Evolutionary conservation across 2,329 filamentous ascomycete genomes (phyloP).

Genomic region (Aspergillus costaricaensis): DNA sequence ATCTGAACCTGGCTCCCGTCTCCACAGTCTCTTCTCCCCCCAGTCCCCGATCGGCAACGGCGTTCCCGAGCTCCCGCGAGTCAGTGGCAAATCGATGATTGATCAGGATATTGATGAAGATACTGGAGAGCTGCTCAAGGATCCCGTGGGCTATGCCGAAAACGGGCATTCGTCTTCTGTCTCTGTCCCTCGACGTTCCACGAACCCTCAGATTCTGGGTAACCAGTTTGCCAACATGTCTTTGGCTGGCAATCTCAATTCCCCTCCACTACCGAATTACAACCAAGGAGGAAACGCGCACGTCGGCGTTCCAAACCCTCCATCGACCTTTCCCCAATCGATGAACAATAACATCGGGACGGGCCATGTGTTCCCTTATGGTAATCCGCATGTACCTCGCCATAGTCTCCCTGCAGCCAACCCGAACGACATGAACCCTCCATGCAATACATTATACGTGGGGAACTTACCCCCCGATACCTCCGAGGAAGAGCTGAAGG

Average conservation of each 20-base stretch:
- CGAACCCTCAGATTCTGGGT: conserved; percentile 71
- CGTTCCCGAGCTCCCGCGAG: conserved; percentile 53
- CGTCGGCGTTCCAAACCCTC: conserved; percentile 53
- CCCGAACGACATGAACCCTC: conserved; percentile 92
- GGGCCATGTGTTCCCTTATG: conserved; percentile 58
- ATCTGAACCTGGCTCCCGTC: conserved; percentile 50
- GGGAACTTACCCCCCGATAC: conserved; percentile 94
- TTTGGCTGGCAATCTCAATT: conserved; percentile 65
- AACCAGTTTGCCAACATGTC: conserved; percentile 69
- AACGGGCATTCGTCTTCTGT: conserved; percentile 57
- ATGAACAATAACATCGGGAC: conserved; percentile 51
- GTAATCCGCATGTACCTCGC: conserved; percentile 59
- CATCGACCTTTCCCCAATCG: conserved; percentile 60
- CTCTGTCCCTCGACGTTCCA: conserved; percentile 61
- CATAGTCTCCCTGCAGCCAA: conserved; percentile 83
- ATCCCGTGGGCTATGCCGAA: conserved; percentile 69
- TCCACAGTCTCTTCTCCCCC: conserved; percentile 62
- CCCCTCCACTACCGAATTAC: conserved; percentile 59
- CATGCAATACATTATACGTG: conserved; percentile 96
- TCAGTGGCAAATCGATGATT: conserved; percentile 64
- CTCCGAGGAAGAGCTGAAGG: conserved; percentile 92
- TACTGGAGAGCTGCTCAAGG: conserved; percentile 62
- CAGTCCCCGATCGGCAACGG: conserved; percentile 61
- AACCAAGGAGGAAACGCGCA: conserved; percentile 52
- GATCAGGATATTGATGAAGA: conserved; percentile 66